Conservation (phyloP, 805 yeast genomes). For the Candida michaelii region DNA sequence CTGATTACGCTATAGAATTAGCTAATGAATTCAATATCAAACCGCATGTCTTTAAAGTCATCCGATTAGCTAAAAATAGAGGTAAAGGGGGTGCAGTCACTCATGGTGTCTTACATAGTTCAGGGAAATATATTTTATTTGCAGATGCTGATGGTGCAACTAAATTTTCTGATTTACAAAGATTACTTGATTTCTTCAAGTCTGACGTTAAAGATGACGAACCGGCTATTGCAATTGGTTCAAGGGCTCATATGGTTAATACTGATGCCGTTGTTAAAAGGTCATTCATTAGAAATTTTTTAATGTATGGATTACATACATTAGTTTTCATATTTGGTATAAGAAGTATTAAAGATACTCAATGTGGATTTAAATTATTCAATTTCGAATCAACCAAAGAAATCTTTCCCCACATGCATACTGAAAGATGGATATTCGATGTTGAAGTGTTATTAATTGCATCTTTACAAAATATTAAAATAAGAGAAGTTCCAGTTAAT, state of each 20-base stretch:
- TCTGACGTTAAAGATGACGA: conserved; percentile 53
- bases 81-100: conserved; percentile 92
- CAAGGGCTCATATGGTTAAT: conserved; percentile 94
- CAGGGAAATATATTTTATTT: conserved; percentile 76
- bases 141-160: conserved; percentile 99
- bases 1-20: conserved; percentile 65
- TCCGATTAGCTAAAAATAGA: conserved; percentile 70
- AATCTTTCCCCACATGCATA: conserved; percentile 89
- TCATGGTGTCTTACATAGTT: conserved; percentile 77
- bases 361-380: conserved; percentile 95
- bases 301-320: conserved; percentile 90
- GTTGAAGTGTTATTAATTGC: conserved; percentile 88
- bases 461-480: conserved; percentile 61
- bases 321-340: conserved; percentile 88
- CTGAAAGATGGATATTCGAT: conserved; percentile 98
- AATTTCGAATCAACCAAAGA: conserved; percentile 61
- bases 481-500: conserved; percentile 79
- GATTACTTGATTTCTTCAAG: conserved; percentile 46
- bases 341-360: conserved; percentile 84
- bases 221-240: conserved; percentile 80
- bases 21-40: conserved; percentile 46
- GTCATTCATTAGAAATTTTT: conserved; percentile 79
- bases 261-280: conserved; percentile 97
- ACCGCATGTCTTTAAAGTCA: conserved; percentile 67
- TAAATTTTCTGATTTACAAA: conserved; percentile 64